These are phyloP conservation scores for Polyporus arcularius DNA, from an alignment of 768 basidiomycete species.

Conservation along the genomic window DNA sequence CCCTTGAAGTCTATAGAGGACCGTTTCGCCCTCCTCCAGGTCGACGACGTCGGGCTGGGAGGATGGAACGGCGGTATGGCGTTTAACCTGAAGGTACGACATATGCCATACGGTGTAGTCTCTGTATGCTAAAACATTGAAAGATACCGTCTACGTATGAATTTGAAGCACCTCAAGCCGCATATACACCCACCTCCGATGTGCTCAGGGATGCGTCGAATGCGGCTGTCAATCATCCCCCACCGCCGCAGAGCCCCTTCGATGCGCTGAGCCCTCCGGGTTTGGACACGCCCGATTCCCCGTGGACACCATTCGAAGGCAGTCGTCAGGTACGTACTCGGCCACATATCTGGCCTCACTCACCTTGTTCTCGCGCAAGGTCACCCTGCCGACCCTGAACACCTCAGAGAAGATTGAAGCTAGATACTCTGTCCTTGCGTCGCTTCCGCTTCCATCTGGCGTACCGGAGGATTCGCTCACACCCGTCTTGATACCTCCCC, in stretches of 20 bases:
- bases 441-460: conserved; percentile 62
- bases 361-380: neutral
- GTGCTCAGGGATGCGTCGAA: conserved; percentile 4
- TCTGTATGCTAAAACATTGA: neutral
- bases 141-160: neutral
- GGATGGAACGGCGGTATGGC: neutral
- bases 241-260: neutral
- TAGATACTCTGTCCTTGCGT: conserved; percentile 56
- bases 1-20: conserved; percentile 37
- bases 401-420: conserved; percentile 49
- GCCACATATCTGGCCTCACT: neutral
- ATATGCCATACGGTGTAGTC: too few species aligned
- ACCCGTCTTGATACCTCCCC: conserved; percentile 66
- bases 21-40: neutral
- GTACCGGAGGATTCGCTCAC: conserved; percentile 67
- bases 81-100: neutral
- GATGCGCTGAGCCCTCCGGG: neutral
- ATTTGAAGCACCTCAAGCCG: neutral
- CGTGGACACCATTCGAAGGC: conserved; percentile 7
- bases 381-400: conserved; percentile 9
- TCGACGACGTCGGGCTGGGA: neutral
- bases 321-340: conserved; percentile 1
- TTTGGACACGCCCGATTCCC: conserved; percentile 1
- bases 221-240: neutral
- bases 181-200: neutral